A percentile compares a stretch with the other conserved stretches of the same genome.
Conservation (phyloP, 495 filamentous ascomycete species). For the Trichoderma parareesei region DNA sequence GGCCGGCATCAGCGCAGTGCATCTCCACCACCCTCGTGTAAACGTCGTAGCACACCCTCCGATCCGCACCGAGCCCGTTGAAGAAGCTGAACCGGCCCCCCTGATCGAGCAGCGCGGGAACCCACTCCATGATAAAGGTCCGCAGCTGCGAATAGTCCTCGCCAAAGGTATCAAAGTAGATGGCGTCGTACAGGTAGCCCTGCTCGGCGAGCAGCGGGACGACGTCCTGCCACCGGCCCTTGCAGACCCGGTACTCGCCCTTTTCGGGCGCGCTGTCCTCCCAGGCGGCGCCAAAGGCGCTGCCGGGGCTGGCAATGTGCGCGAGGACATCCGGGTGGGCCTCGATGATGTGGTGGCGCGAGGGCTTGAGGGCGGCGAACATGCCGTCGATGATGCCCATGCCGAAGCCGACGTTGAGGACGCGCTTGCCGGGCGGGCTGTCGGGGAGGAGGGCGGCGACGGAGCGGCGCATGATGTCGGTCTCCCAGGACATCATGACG, state of each 20-base stretch:
- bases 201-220: constrained; percentile 61
- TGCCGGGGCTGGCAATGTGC: constrained; percentile 44
- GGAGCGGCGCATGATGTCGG: constrained; percentile 74
- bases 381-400: constrained; percentile 93
- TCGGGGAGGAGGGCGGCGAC: constrained; percentile 42
- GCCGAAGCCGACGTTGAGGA: constrained; percentile 90
- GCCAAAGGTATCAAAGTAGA: constrained; percentile 97
- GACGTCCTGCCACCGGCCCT: constrained; percentile 77
- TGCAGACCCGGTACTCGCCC: constrained; percentile 38
- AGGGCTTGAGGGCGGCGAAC: constrained; percentile 62
- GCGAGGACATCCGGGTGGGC: constrained; percentile 77
- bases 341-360: constrained; percentile 79
- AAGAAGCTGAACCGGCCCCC: constrained; percentile 84
- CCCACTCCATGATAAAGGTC: constrained; percentile 79
- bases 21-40: constrained; percentile 89
- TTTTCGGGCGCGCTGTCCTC: constrained; percentile 28
- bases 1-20: constrained; percentile 83
- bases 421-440: constrained; percentile 47
- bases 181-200: constrained; percentile 72
- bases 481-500: constrained; percentile 97
- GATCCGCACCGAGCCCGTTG: constrained; percentile 89
- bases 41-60: constrained; percentile 89
- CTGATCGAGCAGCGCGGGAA: constrained; percentile 67
- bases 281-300: constrained; percentile 40
- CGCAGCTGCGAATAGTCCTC: constrained; percentile 82